phyloP scores from a whole-genome alignment of 2,329 filamentous ascomycete genomes.

The Pseudodiploospora longispora region DNA sequence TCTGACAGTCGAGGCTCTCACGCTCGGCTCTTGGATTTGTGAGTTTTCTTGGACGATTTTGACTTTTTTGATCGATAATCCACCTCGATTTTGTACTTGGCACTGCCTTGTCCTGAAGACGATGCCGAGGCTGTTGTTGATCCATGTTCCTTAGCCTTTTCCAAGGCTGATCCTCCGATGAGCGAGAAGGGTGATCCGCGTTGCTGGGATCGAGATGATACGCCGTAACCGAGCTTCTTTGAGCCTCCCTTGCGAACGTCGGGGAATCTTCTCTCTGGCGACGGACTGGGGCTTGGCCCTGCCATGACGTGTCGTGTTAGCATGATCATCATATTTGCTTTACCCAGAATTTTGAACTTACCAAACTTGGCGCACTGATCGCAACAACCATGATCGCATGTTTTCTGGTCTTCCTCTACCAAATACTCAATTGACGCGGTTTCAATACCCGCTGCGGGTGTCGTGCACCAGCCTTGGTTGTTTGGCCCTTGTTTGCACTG shows the following conservation, averaged over 20 bases:
- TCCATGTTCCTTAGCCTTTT: constrained; percentile 4
- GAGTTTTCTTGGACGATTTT: constrained; percentile 19
- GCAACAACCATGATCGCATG: constrained; percentile 48
- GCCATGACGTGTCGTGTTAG: not conserved
- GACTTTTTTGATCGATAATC: constrained; percentile 21
- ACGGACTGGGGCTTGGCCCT: constrained; percentile 25
- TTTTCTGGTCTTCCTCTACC: constrained; percentile 29
- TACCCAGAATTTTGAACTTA: constrained; percentile 19
- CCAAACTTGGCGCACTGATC: constrained; percentile 36
- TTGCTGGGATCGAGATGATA: constrained; percentile 21
- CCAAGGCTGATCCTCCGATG: constrained; percentile 8
- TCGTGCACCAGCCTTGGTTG: constrained; percentile 44
- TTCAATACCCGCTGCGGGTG: constrained; percentile 22
- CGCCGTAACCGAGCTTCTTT: constrained; percentile 25
- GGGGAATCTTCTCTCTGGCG: constrained; percentile 27
- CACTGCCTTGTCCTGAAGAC: constrained; percentile 10
- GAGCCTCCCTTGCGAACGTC: constrained; percentile 29
- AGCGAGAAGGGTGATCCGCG: constrained; percentile 21
- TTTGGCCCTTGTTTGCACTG: constrained; percentile 44
- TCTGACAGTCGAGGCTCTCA: not conserved
- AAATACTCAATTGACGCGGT: constrained; percentile 24
- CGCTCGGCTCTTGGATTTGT: constrained; percentile 15
- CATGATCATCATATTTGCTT: not conserved
- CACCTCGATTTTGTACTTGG: constrained; percentile 20
- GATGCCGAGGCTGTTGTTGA: constrained; percentile 8